Percentiles rank a stretch among this genome's conserved stretches.
These are phyloP conservation scores for Candida glucosophila DNA, from an alignment of 1,139 yeast genomes.

Conservation along the genomic window DNA sequence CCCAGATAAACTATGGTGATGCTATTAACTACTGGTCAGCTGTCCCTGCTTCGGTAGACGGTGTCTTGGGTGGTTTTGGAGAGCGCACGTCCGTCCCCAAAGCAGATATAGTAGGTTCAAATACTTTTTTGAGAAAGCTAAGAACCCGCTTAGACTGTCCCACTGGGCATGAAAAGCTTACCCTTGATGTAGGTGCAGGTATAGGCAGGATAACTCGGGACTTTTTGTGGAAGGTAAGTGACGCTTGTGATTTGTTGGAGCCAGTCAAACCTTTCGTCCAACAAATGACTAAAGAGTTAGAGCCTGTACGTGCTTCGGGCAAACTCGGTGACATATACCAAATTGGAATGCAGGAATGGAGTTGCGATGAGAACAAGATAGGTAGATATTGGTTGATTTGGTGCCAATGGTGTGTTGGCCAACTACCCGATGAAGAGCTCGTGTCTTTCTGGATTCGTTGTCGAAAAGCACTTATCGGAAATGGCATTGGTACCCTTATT, in stretches of 20 bases:
- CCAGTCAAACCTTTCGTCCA: constrained; percentile 81
- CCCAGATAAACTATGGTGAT: constrained; percentile 64
- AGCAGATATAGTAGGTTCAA: constrained; percentile 83
- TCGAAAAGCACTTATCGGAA: constrained; percentile 54
- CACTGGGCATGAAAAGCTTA: constrained; percentile 41
- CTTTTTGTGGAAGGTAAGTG: constrained; percentile 70
- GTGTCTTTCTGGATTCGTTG: constrained; percentile 68
- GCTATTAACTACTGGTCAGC: constrained; percentile 86
- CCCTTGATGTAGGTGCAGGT: constrained; percentile 92
- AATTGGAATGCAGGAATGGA: constrained; percentile 90
- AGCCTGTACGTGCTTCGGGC: constrained; percentile 43
- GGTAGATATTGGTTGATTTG: constrained; percentile 81
- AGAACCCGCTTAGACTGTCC: constrained; percentile 54
- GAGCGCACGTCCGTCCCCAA: constrained; percentile 80
- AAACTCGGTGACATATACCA: constrained; percentile 69
- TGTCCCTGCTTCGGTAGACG: constrained; percentile 87
- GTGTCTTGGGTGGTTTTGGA: constrained; percentile 94
- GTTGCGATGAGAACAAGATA: constrained; percentile 39
- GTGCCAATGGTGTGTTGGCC: constrained; percentile 99
- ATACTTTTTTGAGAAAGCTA: constrained; percentile 68
- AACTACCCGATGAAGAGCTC: constrained; percentile 74
- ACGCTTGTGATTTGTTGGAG: constrained; percentile 75
- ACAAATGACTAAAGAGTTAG: constrained; percentile 63
- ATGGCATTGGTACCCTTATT: constrained; percentile 61
- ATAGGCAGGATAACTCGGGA: constrained; percentile 90